These are phyloP conservation scores for Tricholoma terreum DNA, from an alignment of 768 basidiomycete genomes.

Conservation along the genomic window DNA sequence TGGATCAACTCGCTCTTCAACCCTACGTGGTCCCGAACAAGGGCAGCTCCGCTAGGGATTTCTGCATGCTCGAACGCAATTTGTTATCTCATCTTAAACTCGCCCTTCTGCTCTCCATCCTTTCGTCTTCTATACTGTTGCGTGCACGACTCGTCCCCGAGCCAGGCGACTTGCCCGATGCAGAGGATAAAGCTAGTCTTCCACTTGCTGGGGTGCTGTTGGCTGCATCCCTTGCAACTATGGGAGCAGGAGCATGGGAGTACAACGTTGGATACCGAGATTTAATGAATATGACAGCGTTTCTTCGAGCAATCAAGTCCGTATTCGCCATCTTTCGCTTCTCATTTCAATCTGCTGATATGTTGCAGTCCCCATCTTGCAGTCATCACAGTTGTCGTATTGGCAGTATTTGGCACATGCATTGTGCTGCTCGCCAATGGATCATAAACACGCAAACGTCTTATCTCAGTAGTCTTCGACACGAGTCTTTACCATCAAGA, in stretches of 20 bases:
- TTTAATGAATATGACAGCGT: conserved; percentile 55
- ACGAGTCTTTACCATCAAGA: too few relatives aligned
- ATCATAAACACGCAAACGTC: conserved; percentile 6
- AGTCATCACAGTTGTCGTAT: conserved; percentile 48
- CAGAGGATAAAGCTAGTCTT: conserved; percentile 26
- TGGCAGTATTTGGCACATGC: conserved; percentile 49
- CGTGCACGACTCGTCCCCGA: conserved; percentile 55
- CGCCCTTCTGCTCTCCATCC: conserved; percentile 57
- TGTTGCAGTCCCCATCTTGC: conserved; percentile 45
- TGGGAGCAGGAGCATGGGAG: conserved; percentile 63
- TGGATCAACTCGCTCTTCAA: conserved; percentile 8
- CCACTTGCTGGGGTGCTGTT: conserved; percentile 55
- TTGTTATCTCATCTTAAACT: conserved; percentile 67
- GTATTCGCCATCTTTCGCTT: conserved; percentile 14
- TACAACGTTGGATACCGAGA: conserved; percentile 59
- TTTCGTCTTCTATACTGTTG: conserved; percentile 63
- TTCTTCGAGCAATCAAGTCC: conserved; percentile 57
- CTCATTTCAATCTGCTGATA: conserved; percentile 1
- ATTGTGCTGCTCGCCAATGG: conserved; percentile 45
- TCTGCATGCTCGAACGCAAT: conserved; percentile 77
- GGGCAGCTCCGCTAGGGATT: conserved; percentile 69
- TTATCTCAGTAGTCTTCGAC: not conserved
- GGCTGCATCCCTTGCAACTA: conserved; percentile 48
- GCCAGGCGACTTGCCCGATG: conserved; percentile 9
- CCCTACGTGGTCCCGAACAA: conserved; percentile 39